phyloP scores from a whole-genome alignment of 116 monocot species.

The Papilionanthe hybrid region DNA sequence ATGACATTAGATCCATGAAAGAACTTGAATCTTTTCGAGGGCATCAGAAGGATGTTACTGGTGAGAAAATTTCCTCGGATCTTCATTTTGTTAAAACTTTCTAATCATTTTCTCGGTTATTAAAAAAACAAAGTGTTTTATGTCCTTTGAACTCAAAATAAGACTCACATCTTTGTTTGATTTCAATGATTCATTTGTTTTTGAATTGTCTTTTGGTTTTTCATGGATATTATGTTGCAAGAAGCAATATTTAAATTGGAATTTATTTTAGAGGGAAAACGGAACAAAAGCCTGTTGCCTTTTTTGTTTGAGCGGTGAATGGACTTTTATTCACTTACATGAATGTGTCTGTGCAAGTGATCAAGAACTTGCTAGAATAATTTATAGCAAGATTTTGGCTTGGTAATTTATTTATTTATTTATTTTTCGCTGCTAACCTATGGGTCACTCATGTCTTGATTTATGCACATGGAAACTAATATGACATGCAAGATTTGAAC shows the following conservation, averaged over 20 bases:
- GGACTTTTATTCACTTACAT: background rate
- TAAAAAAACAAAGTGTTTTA: background rate
- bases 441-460: background rate
- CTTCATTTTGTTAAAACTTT: background rate
- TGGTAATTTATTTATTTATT: background rate
- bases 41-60: constrained; percentile 88
- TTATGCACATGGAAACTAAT: background rate
- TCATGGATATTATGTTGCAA: background rate
- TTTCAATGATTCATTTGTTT: background rate
- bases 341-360: background rate
- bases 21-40: constrained; percentile 98
- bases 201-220: background rate
- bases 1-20: constrained; percentile 99
- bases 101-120: background rate
- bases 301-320: background rate
- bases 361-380: background rate
- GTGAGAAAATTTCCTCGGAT: constrained; percentile 29
- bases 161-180: background rate
- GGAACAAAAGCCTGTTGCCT: background rate
- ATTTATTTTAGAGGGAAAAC: background rate
- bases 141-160: background rate
- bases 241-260: background rate
- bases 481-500: background rate
- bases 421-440: background rate
- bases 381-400: background rate